Evolutionary conservation across 2,329 filamentous ascomycete species (phyloP), one percentile per base, ranked within the genome.

Genomic region (Penicillium brasilianum): DNA sequence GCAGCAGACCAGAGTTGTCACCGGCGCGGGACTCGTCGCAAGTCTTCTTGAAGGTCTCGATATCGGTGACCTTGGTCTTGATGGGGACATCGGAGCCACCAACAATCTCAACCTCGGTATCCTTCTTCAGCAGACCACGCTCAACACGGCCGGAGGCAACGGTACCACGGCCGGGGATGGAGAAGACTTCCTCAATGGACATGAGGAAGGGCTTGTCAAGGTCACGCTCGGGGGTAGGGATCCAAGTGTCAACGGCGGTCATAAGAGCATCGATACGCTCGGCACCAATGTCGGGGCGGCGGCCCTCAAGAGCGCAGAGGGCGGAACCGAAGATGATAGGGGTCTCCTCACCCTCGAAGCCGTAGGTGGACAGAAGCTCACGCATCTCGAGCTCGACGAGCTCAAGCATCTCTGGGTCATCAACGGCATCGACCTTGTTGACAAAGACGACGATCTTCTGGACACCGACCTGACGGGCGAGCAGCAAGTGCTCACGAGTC

Each of bases 331-430:
- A 90, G 80, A 99, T 85, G 79, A 99, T 96, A 66, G 95, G 95
- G 55, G 95, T 99, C 58, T 98, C 92, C 74, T 99, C 96, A 72
- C 95, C 95, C 82, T 99, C 95, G 79, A 99, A 99, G 65, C 93
- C 93, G 81, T 99, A 99, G 72, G 88, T 90, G 74, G 76, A 87
- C 63, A 99, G 90, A 58, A 99, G 89, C 83, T 99, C 95, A 76
- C 95, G 92, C 95, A 99, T 99, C 85, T 99, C 95, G 90, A 99
- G 96, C 87, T 99, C 95, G 78, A 99, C 95, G 62, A 99, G 91
- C 84, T 99, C 95, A 88, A 99, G 87, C 95, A 99, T 99, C 83
- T 99, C 95, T 65, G 92, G 91, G 84, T 99, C 95, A 72, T 98
- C 94, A 66, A 99, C 88, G 69, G 93, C 92, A 80, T 99, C 95